Conservation (phyloP, 2,329 filamentous ascomycete species). For the Cryphonectria radicalis region DNA sequence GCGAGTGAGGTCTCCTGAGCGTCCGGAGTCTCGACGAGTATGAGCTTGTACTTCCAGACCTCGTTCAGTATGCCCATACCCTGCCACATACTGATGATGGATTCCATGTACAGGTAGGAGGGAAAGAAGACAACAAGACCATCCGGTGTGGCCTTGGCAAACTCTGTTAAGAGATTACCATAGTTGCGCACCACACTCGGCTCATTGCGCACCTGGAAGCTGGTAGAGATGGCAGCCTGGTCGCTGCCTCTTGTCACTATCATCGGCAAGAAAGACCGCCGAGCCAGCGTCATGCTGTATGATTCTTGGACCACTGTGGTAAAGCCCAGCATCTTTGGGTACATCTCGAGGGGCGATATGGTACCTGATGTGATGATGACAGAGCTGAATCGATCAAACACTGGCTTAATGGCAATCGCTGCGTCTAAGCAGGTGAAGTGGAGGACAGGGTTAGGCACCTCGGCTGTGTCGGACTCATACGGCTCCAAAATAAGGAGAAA, state of each 20-base stretch:
- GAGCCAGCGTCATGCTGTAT: conserved; percentile 93
- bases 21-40: conserved; percentile 96
- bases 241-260: conserved; percentile 95
- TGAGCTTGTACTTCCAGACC: conserved; percentile 99
- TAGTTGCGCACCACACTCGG: conserved; percentile 97
- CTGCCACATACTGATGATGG: conserved; percentile 99
- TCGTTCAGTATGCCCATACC: conserved; percentile 97
- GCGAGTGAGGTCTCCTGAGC: conserved; percentile 96
- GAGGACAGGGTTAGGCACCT: conserved; percentile 93
- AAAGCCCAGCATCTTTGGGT: conserved; percentile 98
- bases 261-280: conserved; percentile 96
- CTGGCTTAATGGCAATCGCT: conserved; percentile 95
- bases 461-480: conserved; percentile 92
- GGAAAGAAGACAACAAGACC: conserved; percentile 99
- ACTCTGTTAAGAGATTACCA: conserved; percentile 89
- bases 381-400: conserved; percentile 96
- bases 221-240: conserved; percentile 88
- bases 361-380: conserved; percentile 99
- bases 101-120: conserved; percentile 98
- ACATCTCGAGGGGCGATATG: conserved; percentile 97
- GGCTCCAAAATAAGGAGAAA: conserved; percentile 97
- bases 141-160: conserved; percentile 93
- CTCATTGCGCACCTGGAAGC: conserved; percentile 94
- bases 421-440: conserved; percentile 97
- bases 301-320: conserved; percentile 92